Evolutionary conservation across 306 rosid species (phyloP), one percentile per base, ranked within the genome.

Genomic region (Rosa lucieae): DNA sequence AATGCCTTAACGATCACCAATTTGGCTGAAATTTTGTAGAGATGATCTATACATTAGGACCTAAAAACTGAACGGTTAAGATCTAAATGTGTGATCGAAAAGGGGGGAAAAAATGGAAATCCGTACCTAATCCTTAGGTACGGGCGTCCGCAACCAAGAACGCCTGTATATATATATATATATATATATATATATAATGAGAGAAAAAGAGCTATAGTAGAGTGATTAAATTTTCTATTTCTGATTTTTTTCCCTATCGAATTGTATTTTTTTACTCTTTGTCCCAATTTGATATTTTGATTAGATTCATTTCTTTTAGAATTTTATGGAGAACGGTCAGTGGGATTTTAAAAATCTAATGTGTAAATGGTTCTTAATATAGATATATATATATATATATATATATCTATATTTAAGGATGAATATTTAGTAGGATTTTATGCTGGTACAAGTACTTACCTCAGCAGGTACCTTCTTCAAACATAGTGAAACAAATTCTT

Each of bases 401-500:
- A 3, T 58, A n/a, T 53, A 18, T 8, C 1, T 1, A 17, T 53
- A 53, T 44, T 2, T 2, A 40, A n/a, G 14, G 26, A 59, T 29
- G 15, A 21, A 17, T 46, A 47, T 7, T 44, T 3, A 68, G 37
- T 29, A 15, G 56, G 49, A 75, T 11, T 42, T 52, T 56, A 21
- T 47, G 49, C 74, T 74, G 71, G 70, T 59, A 69, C 62, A 70
- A 65, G 63, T 63, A 78, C 90, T 89, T 88, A 82, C 99, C 98
- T 96, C 99, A 42, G 93, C 92, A 78, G 99, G 97, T 86, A 86
- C 87, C 86, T 93, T 96, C 93, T 93, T 96, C 75, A 96, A 86
- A 87, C 99, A 96, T 65, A 89, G 71, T 15, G 99, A 85, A 70
- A 96, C 99, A 75, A 96, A 93, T 82, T 96, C 99, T 87, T 96